phyloP scores from a whole-genome alignment of 768 basidiomycete species.

The Auriculariales sp. region DNA sequence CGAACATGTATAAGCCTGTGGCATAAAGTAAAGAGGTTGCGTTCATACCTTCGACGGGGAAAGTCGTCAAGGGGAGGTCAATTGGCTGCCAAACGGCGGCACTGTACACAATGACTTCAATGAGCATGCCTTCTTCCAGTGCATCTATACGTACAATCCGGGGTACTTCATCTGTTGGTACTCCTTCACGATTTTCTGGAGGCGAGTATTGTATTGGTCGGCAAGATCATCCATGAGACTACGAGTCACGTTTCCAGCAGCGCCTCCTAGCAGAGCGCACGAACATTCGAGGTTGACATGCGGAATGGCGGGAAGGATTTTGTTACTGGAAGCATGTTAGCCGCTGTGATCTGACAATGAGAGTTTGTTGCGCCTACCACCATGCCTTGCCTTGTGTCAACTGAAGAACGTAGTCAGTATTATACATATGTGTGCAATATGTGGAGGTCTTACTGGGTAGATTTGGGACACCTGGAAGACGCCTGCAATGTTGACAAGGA shows the following conservation, averaged over 20 bases:
- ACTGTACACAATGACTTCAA: background rate
- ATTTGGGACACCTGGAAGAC: constrained; percentile 2
- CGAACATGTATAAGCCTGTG: background rate
- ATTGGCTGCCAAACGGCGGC: constrained; percentile 4
- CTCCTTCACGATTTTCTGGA: constrained; percentile 4
- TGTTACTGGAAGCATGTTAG: background rate
- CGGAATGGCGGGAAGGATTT: background rate
- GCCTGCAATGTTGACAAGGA: constrained; percentile 3
- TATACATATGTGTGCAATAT: background rate
- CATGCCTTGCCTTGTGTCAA: constrained; percentile 2
- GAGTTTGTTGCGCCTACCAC: constrained; percentile 1
- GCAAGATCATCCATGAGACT: constrained; percentile 1
- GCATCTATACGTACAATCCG: background rate
- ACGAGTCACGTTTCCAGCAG: constrained; percentile 1
- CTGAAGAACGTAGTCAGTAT: background rate
- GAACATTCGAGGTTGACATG: constrained; percentile 3
- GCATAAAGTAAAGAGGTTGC: background rate
- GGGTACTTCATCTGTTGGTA: constrained; percentile 1
- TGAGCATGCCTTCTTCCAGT: background rate
- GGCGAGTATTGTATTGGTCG: constrained; percentile 1
- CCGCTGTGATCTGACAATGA: no score
- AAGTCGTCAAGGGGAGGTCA: constrained; percentile 1
- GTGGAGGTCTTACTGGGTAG: background rate
- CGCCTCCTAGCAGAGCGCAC: constrained; percentile 4
- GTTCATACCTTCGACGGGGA: constrained; percentile 2